These are phyloP conservation scores for Jamesozyma jinghongensis DNA, from an alignment of 805 yeast species.

Conservation along the genomic window DNA sequence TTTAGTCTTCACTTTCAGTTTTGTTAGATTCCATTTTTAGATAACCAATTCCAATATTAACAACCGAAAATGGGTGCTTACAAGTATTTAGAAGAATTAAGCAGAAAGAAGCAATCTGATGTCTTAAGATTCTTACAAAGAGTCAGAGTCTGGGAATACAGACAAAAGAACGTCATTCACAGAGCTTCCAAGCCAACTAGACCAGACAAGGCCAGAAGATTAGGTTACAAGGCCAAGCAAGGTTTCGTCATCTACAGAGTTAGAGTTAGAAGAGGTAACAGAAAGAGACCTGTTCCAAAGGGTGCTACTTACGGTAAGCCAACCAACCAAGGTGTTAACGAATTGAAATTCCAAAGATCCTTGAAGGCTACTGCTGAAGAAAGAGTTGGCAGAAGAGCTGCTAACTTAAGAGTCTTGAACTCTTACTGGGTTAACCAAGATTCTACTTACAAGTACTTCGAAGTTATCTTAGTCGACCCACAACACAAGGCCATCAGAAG, in stretches of 20 bases:
- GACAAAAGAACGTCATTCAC: slow-evolving; percentile 98
- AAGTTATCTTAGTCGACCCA: slow-evolving; percentile 96
- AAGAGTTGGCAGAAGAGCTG: slow-evolving; percentile 98
- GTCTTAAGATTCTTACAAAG: slow-evolving; percentile 97
- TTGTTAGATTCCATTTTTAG: background rate
- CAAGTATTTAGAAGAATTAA: slow-evolving; percentile 98
- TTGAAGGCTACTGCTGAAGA: slow-evolving; percentile 98
- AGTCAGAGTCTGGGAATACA: slow-evolving; percentile 99
- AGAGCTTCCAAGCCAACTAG: slow-evolving; percentile 97
- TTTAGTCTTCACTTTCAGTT: too few species aligned
- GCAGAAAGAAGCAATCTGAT: slow-evolving; percentile 99
- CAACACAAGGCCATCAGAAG: slow-evolving; percentile 98
- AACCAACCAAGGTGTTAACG: slow-evolving; percentile 99
- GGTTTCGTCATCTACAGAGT: slow-evolving; percentile 97
- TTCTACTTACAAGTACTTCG: slow-evolving; percentile 98
- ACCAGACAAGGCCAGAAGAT: slow-evolving; percentile 99
- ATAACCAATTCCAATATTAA: slow-evolving; percentile 8
- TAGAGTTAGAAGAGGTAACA: slow-evolving; percentile 99
- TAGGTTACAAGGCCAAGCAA: slow-evolving; percentile 99
- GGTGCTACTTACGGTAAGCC: slow-evolving; percentile 99
- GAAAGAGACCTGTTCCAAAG: slow-evolving; percentile 99
- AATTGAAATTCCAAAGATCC: slow-evolving; percentile 98
- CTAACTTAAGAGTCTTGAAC: slow-evolving; percentile 98
- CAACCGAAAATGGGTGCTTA: slow-evolving; percentile 87
- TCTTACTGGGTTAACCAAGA: slow-evolving; percentile 99